Percentiles rank a stretch among this genome's conserved stretches.
Conservation (phyloP, 495 filamentous ascomycete genomes). For the Opeltia flavorubescens region DNA sequence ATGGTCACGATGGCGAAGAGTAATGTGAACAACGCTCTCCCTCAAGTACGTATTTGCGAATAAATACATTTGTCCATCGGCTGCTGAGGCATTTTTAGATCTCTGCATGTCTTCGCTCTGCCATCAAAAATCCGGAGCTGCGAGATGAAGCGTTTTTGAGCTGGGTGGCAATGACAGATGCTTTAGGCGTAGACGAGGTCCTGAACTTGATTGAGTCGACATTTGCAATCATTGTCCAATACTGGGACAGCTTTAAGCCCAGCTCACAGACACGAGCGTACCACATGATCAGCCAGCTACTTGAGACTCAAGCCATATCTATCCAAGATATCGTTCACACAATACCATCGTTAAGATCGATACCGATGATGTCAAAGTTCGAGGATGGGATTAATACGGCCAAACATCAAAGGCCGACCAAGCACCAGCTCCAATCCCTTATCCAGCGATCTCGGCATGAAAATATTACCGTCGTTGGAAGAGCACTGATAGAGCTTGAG, state of each 20-base stretch:
- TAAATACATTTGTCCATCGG: constrained; percentile 6
- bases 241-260: constrained; percentile 57
- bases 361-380: constrained; percentile 51
- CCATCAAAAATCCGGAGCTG: constrained; percentile 56
- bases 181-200: constrained; percentile 65
- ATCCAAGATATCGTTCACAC: constrained; percentile 51
- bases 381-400: constrained; percentile 48
- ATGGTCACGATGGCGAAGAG: constrained; percentile 63
- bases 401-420: constrained; percentile 43
- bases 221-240: constrained; percentile 67
- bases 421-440: constrained; percentile 54
- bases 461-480: constrained; percentile 66
- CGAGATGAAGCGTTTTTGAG: constrained; percentile 65
- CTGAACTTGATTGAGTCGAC: constrained; percentile 69
- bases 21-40: constrained; percentile 61
- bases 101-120: constrained; percentile 74
- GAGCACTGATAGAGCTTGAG: constrained; percentile 62
- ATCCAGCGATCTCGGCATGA: constrained; percentile 63
- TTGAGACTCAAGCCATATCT: constrained; percentile 42
- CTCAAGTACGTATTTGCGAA: constrained; percentile 47
- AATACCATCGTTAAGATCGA: constrained; percentile 64
- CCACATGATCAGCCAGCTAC: constrained; percentile 47
- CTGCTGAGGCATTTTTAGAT: constrained; percentile 36
- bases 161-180: constrained; percentile 65
- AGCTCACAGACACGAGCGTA: constrained; percentile 41